Evolutionary conservation across 441 rosid genomes (phyloP).

Genomic region (Biscutella auriculata): DNA sequence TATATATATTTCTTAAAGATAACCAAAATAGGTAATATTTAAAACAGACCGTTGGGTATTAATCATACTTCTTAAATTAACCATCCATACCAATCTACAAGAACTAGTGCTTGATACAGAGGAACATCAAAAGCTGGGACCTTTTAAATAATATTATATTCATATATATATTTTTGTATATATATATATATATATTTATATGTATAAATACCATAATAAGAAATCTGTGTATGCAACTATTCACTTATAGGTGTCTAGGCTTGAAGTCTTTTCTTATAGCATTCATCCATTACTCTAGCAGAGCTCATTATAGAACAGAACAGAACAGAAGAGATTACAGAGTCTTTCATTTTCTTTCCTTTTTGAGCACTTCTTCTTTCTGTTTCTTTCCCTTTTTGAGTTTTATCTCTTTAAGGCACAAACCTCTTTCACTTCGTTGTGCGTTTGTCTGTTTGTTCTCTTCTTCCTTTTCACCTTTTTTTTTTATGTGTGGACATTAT

Average conservation of each 20-base stretch:
- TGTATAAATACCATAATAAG: slow-evolving; percentile 6
- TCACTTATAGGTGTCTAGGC: slow-evolving; percentile 19
- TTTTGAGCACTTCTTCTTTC: slow-evolving; percentile 12
- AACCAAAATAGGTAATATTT: background rate
- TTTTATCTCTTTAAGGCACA: background rate
- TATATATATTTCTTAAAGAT: background rate
- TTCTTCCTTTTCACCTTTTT: background rate
- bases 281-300: slow-evolving; percentile 20
- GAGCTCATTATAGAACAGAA: slow-evolving; percentile 15
- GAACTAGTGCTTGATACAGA: slow-evolving; percentile 21
- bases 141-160: background rate
- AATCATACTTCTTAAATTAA: slow-evolving; percentile 2
- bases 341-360: slow-evolving; percentile 11
- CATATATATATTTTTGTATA: background rate
- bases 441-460: slow-evolving; percentile 8
- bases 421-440: slow-evolving; percentile 6
- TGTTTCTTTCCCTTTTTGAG: slow-evolving; percentile 11
- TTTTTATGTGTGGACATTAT: background rate
- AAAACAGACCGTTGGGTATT: background rate
- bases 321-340: slow-evolving; percentile 23
- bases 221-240: slow-evolving; percentile 22
- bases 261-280: slow-evolving; percentile 20
- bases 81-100: slow-evolving; percentile 14
- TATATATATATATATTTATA: background rate
- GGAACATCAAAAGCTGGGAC: slow-evolving; percentile 26